These are phyloP conservation scores for Populus hybrid DNA, from an alignment of 441 rosid species.

Conservation along the genomic window DNA sequence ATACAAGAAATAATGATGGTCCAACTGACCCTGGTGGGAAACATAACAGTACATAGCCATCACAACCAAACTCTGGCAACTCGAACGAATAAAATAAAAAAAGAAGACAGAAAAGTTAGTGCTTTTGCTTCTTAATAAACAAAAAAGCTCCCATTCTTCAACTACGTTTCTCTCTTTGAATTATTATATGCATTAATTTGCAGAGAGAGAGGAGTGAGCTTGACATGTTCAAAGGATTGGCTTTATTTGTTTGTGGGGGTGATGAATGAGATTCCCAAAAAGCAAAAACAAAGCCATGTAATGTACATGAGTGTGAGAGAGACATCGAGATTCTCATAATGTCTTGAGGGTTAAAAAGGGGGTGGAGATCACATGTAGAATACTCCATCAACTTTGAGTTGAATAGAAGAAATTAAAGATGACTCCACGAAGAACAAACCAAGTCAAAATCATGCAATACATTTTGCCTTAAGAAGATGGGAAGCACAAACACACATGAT, in stretches of 20 bases:
- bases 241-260: conserved; percentile 11
- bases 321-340: conserved; percentile 27
- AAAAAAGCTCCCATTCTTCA: not conserved
- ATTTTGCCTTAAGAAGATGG: conserved; percentile 38
- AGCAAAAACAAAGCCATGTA: not conserved
- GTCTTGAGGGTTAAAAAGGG: conserved; percentile 7
- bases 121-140: not conserved
- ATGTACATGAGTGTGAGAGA: not conserved
- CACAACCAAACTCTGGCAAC: conserved; percentile 11
- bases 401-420: conserved; percentile 17
- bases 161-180: not conserved
- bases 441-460: conserved; percentile 36
- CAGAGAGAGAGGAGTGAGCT: conserved; percentile 3
- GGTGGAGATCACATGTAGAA: conserved; percentile 38
- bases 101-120: not conserved
- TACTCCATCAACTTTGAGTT: conserved; percentile 27
- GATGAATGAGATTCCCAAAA: conserved; percentile 35
- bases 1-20: conserved; percentile 43
- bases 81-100: not conserved
- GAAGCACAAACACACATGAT: conserved; percentile 34
- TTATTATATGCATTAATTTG: not conserved
- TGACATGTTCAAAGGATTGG: conserved; percentile 27
- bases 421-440: conserved; percentile 9
- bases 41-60: conserved; percentile 4
- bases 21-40: conserved; percentile 19